Conservation (phyloP, 2,329 filamentous ascomycete genomes). For the Ustilaginoidea virens region DNA sequence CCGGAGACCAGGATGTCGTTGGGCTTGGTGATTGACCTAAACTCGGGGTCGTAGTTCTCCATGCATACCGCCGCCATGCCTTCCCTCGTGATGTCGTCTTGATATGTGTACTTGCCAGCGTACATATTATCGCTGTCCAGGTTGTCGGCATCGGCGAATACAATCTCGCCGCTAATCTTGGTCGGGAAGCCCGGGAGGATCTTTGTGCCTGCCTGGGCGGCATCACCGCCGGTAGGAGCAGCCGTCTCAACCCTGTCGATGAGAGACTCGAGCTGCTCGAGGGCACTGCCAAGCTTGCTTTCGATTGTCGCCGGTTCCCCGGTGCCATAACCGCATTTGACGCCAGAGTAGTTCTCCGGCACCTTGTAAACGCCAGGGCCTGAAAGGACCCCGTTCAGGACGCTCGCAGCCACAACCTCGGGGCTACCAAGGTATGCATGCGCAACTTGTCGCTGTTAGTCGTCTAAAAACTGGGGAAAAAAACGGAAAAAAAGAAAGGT, state of each 20-base stretch:
- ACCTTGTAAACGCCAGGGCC: slow-evolving; percentile 63
- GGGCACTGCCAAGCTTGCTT: background rate
- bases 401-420: slow-evolving; percentile 79
- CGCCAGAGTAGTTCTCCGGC: slow-evolving; percentile 32
- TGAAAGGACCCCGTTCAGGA: slow-evolving; percentile 51
- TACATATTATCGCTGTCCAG: slow-evolving; percentile 91
- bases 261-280: slow-evolving; percentile 7
- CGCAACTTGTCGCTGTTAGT: slow-evolving; percentile 22
- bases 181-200: slow-evolving; percentile 79
- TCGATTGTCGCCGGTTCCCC: slow-evolving; percentile 1
- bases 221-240: slow-evolving; percentile 2
- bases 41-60: slow-evolving; percentile 77
- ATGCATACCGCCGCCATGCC: slow-evolving; percentile 85
- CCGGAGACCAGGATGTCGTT: slow-evolving; percentile 75
- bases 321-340: slow-evolving; percentile 7
- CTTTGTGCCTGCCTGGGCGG: slow-evolving; percentile 19
- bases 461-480: no score
- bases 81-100: slow-evolving; percentile 61
- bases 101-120: slow-evolving; percentile 82
- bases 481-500: no score
- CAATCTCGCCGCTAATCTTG: slow-evolving; percentile 68
- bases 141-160: slow-evolving; percentile 70
- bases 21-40: slow-evolving; percentile 44
- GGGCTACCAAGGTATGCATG: slow-evolving; percentile 76
- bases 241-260: slow-evolving; percentile 7